Evolutionary conservation across 768 basidiomycete species (phyloP).

Genomic region (Hericium coralloides): DNA sequence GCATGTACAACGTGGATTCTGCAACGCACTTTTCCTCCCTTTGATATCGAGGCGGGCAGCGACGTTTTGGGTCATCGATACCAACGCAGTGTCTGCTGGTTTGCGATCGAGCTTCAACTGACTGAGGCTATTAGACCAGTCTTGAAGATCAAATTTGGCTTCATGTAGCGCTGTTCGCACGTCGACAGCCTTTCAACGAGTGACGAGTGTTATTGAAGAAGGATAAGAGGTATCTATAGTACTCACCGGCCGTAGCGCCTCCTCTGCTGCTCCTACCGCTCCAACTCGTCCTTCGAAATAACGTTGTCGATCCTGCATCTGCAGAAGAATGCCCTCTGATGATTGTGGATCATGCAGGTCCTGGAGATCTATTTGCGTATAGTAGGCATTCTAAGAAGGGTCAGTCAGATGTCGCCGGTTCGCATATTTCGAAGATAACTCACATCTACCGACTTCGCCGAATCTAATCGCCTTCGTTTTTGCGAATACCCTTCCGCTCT

Average conservation of each 20-base stretch:
- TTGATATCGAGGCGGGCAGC: slow-evolving; percentile 59
- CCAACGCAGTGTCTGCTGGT: slow-evolving; percentile 57
- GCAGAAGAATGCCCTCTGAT: slow-evolving; percentile 63
- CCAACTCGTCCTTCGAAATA: slow-evolving; percentile 66
- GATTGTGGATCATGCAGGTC: slow-evolving; percentile 70
- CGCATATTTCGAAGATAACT: slow-evolving; percentile 1
- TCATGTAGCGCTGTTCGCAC: slow-evolving; percentile 39
- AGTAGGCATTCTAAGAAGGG: slow-evolving; percentile 21
- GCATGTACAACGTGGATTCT: background rate
- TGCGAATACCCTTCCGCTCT: slow-evolving; percentile 42
- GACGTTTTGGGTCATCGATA: slow-evolving; percentile 75
- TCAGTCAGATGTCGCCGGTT: background rate
- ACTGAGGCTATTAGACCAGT: slow-evolving; percentile 50
- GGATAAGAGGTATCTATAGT: background rate
- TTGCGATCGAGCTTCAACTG: slow-evolving; percentile 62
- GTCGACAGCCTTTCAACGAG: slow-evolving; percentile 33
- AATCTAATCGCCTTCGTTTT: slow-evolving; percentile 51
- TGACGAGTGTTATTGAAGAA: background rate
- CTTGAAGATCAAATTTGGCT: slow-evolving; percentile 35
- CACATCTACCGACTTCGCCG: slow-evolving; percentile 33
- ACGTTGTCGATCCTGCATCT: slow-evolving; percentile 80
- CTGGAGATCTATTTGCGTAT: slow-evolving; percentile 69
- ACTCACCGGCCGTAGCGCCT: slow-evolving; percentile 17
- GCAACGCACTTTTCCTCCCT: slow-evolving; percentile 49
- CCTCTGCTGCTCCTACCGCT: slow-evolving; percentile 10